phyloP scores from a whole-genome alignment of 352 stramenopile species.

The Globisporangium orthogonon region DNA sequence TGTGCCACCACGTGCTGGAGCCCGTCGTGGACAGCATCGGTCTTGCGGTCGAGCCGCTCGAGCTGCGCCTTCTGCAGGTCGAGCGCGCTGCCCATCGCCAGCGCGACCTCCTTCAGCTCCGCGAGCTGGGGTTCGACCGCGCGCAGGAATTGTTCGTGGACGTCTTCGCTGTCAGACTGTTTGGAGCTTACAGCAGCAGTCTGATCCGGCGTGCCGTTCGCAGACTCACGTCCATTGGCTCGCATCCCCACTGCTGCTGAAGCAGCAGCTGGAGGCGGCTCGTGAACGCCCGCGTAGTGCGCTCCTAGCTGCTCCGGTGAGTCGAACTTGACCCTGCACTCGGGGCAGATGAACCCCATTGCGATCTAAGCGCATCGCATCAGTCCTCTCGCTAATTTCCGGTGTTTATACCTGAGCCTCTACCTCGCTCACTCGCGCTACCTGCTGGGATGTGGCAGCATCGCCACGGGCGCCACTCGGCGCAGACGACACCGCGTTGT shows the following conservation, averaged over 20 bases:
- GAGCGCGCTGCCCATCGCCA: conserved; percentile 51
- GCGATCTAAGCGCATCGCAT: conserved; percentile 40
- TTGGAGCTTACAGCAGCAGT: not conserved
- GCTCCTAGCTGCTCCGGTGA: conserved; percentile 42
- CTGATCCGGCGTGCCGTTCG: not conserved
- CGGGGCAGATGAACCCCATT: conserved; percentile 83
- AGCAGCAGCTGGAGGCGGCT: conserved; percentile 4
- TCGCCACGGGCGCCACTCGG: conserved; percentile 9
- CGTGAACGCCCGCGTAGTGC: conserved; percentile 53
- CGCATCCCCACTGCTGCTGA: not conserved
- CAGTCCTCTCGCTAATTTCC: not conserved
- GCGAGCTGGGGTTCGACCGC: conserved; percentile 50
- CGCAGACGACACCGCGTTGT: conserved; percentile 51
- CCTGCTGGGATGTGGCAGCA: not conserved
- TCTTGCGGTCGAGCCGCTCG: conserved; percentile 52
- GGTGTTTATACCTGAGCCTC: not conserved
- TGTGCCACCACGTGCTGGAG: conserved; percentile 68
- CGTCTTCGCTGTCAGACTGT: conserved; percentile 8
- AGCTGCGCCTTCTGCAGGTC: conserved; percentile 61
- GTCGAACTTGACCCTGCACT: conserved; percentile 66
- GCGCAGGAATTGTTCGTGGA: conserved; percentile 39
- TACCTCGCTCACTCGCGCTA: not conserved
- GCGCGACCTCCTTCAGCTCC: conserved; percentile 61
- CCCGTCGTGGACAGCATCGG: conserved; percentile 56
- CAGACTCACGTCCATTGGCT: not conserved